phyloP scores from a whole-genome alignment of 805 yeast genomes.

The Kluyveromyces dobzhanskii region DNA sequence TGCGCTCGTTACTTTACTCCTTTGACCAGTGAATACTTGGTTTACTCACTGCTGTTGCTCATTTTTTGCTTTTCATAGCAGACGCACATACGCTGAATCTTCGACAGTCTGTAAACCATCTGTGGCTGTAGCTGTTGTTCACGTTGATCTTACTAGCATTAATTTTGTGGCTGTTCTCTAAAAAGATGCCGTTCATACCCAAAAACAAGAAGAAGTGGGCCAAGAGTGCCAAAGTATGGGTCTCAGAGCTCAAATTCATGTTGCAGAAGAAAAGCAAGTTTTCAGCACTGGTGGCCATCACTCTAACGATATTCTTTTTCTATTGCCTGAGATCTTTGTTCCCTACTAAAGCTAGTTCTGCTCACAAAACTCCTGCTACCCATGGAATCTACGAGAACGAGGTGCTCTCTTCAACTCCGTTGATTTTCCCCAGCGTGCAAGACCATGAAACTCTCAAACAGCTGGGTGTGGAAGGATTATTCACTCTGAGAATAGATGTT shows the following conservation, averaged over 20 bases:
- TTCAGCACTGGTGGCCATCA: background rate
- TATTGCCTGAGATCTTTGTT: conserved; percentile 16
- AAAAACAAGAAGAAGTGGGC: conserved; percentile 12
- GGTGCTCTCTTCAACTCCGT: conserved; percentile 41
- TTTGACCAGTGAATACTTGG: too few species aligned
- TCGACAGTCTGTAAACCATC: too few species aligned
- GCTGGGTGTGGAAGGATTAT: conserved; percentile 44
- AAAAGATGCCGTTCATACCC: conserved; percentile 15
- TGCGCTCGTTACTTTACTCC: too few species aligned
- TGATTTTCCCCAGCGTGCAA: conserved; percentile 69
- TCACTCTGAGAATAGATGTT: conserved; percentile 38
- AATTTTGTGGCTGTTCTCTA: conserved; percentile 10
- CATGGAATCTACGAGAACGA: conserved; percentile 41
- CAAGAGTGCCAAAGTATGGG: conserved; percentile 6
- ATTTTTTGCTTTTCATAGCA: too few species aligned
- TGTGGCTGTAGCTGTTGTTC: background rate
- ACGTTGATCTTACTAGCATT: conserved; percentile 4
- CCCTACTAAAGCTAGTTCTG: conserved; percentile 5
- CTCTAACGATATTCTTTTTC: conserved; percentile 8
- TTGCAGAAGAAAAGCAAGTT: background rate
- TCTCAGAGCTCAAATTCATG: background rate
- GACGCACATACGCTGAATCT: too few species aligned
- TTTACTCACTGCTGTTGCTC: too few species aligned
- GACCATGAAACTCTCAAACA: conserved; percentile 56
- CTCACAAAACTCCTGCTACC: conserved; percentile 19